These are phyloP conservation scores for Apophysomyces variabilis DNA, from an alignment of 371 early-diverging fungal species.

Conservation along the genomic window DNA sequence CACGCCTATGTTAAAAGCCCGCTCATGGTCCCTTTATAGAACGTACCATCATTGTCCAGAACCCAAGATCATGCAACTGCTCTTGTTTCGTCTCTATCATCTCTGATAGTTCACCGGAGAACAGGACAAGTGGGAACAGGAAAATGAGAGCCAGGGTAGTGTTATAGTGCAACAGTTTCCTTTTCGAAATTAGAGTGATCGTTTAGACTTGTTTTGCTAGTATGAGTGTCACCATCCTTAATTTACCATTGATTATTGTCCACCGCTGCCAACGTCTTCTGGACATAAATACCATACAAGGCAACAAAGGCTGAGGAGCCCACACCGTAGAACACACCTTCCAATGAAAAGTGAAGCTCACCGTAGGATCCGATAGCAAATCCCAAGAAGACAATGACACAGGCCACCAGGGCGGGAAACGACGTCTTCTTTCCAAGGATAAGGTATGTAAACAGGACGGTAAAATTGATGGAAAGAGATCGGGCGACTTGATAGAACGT, in stretches of 20 bases:
- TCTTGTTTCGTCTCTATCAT: conserved; percentile 41
- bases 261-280: conserved; percentile 66
- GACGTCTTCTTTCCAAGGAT: conserved; percentile 67
- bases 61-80: conserved; percentile 31
- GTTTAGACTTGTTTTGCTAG: not conserved
- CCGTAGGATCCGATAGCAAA: conserved; percentile 75
- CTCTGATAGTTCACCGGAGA: conserved; percentile 69
- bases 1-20: not conserved
- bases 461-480: conserved; percentile 74
- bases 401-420: conserved; percentile 59
- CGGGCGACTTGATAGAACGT: conserved; percentile 80
- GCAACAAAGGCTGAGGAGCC: conserved; percentile 75
- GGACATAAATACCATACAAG: conserved; percentile 76
- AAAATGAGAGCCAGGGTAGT: conserved; percentile 69
- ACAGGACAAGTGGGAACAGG: conserved; percentile 60
- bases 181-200: conserved; percentile 13
- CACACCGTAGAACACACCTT: conserved; percentile 70
- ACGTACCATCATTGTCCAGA: conserved; percentile 72
- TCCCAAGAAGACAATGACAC: conserved; percentile 71
- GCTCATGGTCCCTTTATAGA: not conserved
- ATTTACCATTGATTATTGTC: conserved; percentile 75
- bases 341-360: conserved; percentile 74
- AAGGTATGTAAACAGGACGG: conserved; percentile 69
- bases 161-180: conserved; percentile 74
- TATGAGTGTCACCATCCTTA: not conserved